Base-by-base conservation (phyloP, 805 yeast species). In the Gaillardinia entomophila region DNA sequence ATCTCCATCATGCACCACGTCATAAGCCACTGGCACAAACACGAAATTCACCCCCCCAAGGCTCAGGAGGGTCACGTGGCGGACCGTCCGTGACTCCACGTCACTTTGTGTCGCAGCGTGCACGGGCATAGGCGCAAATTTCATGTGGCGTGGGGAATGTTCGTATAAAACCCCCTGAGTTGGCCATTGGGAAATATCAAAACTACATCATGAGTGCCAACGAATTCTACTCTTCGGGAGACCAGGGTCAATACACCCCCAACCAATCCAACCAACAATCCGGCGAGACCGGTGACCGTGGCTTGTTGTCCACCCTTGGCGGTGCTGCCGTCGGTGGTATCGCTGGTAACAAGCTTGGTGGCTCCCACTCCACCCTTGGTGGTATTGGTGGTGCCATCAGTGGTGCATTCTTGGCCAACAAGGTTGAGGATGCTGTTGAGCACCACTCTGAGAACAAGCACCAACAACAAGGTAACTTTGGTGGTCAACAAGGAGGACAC, bases 331-430 rank as follows among this genome's bases (percentile, higher is more conserved):
- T 55, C 8, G 60, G 60, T 51, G 78, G 74, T 13, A 62, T 36
- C 24, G 57, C 49, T 19, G 60, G 60, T 19, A 36, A 40, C 31
- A 54, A 54, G 42, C 13, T 54, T 25, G 40, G 49, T 12, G 53
- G 57, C 6, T 37, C 38, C 34, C 72, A 67, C 53, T 53, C 65
- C 18, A 59, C 57, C 13, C 38, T 73, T 15, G 72, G 74, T 31
- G 68, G 68, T 30, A 52, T 71, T 35, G 65, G 63, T 19, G 82
- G 81, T 52, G 79, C 75, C 26, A 37, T 75, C 38, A 70, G 62
- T 19, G 81, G 81, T 52, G 79, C 79, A 6, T 42, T 72, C 34
- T 61, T 64, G 16, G 79, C 77, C 29, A 66, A 74, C 57, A 71
- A 74, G 54, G 41, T 64, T 22, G 73, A 67, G 45, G 65, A 70